Evolutionary conservation across 805 yeast species (phyloP), one percentile per base, ranked within the genome.

Genomic region (Ogataea wickerhamii): DNA sequence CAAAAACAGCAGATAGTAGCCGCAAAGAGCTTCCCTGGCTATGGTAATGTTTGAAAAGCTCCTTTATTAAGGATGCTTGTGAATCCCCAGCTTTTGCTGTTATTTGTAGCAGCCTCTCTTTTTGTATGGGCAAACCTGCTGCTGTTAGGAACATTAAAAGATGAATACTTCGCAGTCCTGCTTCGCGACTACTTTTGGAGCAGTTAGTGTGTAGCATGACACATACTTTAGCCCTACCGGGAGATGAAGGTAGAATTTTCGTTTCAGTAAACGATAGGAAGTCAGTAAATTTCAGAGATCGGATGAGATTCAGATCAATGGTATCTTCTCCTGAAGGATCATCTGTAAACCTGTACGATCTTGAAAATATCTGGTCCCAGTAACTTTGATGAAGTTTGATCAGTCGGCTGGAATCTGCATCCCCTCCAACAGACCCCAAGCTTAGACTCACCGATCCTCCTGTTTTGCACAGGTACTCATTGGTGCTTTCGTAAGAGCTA

Each of bases 291-390:
- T 63, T 60, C 8, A 78, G 36, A 0, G 37, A 35, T 14, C 55
- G 42, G 0, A 78, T 44, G 0, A 64, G 14, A 0, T 40, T 26
- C 3, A 41, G 6, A 48, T 72, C 76, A 17, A 69, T 49, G 3
- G 51, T 47, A 43, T 69, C 61, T 8, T 55, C 52, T 1, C 57
- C 61, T 2, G 54, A 43, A 5, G 44, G 37, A 20, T 45, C 48
- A 8, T 59, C 58, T 0, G 62, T 50, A 47, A 75, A 77, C 18
- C 60, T 45, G 44, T 68, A 74, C 3, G 68, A 64, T 34, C 61
- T 58, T 27, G 64, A 68, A 3, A 66, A 45, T 3, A 81, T 76
- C 40, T 73, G 73, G 37, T 73, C 78, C 72, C 76, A 70, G 26
- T 56, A 47, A 21, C 60, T 60, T 41, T 65, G 68, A 54, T 82